phyloP scores from a whole-genome alignment of 2,329 filamentous ascomycete species.

The Lecanicillium sp. region DNA sequence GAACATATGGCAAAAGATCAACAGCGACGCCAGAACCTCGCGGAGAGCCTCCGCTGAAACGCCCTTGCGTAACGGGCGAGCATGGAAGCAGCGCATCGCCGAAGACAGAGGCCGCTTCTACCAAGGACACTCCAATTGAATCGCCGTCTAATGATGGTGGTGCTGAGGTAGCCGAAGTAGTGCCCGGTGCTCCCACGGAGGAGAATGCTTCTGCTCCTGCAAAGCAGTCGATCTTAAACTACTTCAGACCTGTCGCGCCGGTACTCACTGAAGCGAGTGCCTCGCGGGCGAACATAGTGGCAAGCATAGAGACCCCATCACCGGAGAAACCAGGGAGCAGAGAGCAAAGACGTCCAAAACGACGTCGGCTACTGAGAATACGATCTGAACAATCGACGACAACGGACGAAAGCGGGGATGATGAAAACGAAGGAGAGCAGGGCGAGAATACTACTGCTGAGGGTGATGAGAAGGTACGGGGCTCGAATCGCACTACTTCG shows the following conservation, averaged over 20 bases:
- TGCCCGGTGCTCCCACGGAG: too few relatives aligned
- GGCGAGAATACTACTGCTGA: neutral
- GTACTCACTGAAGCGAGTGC: neutral
- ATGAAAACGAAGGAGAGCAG: neutral
- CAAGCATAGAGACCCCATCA: neutral
- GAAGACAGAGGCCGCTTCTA: neutral
- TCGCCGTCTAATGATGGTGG: too few relatives aligned
- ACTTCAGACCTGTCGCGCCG: constrained; percentile 26
- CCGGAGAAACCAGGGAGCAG: neutral
- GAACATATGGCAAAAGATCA: constrained; percentile 31
- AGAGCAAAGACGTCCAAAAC: constrained; percentile 6
- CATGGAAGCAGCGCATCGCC: constrained; percentile 1
- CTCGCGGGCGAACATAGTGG: neutral
- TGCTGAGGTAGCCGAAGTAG: too few relatives aligned
- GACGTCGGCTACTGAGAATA: constrained; percentile 21
- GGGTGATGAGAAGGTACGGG: neutral
- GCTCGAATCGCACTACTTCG: neutral
- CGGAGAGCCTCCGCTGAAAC: constrained; percentile 21
- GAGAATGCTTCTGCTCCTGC: neutral
- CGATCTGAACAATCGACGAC: constrained; percentile 12
- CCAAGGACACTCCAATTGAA: too few relatives aligned
- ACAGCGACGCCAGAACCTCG: constrained; percentile 15
- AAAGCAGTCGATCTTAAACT: constrained; percentile 30
- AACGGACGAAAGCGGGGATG: neutral
- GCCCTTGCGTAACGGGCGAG: constrained; percentile 3